A percentile compares a stretch with the other conserved stretches of the same genome.
Conservation (phyloP, 2,329 filamentous ascomycete species). For the Fonsecaea erecta region DNA sequence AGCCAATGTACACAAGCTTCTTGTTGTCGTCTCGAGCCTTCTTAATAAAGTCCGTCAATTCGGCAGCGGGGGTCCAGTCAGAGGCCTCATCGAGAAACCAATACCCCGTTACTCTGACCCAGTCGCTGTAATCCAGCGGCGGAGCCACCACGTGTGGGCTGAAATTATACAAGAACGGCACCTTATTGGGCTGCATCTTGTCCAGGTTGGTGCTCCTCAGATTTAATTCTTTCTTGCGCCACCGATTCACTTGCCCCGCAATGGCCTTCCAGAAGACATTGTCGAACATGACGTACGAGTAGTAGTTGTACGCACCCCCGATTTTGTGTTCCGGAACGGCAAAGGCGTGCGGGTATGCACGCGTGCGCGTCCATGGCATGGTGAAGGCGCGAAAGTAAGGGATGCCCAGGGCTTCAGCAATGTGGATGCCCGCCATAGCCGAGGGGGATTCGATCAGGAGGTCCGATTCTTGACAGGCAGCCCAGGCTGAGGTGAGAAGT, state of each 20-base stretch:
- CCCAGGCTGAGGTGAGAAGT: slow-evolving; percentile 79
- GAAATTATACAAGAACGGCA: slow-evolving; percentile 98
- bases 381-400: slow-evolving; percentile 98
- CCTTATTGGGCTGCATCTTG: slow-evolving; percentile 93
- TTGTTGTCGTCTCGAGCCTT: slow-evolving; percentile 79
- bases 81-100: slow-evolving; percentile 87
- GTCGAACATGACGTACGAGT: slow-evolving; percentile 96
- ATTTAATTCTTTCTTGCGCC: slow-evolving; percentile 80
- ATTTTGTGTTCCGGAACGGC: slow-evolving; percentile 90
- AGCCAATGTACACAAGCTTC: slow-evolving; percentile 95
- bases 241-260: slow-evolving; percentile 86
- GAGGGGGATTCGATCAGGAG: slow-evolving; percentile 93
- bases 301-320: slow-evolving; percentile 92
- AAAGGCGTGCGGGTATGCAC: slow-evolving; percentile 96
- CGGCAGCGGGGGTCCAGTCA: slow-evolving; percentile 72
- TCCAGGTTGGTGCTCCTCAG: slow-evolving; percentile 81
- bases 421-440: slow-evolving; percentile 97
- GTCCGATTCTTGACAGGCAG: slow-evolving; percentile 83
- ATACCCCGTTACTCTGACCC: slow-evolving; percentile 96
- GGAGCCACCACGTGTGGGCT: slow-evolving; percentile 91
- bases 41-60: slow-evolving; percentile 80
- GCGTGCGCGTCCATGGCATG: slow-evolving; percentile 97
- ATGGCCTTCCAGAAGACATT: slow-evolving; percentile 96
- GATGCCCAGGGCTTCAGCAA: slow-evolving; percentile 88
- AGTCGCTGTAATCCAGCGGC: slow-evolving; percentile 93